Conservation (phyloP, 306 rosid species). For the Glycine latifolia region DNA sequence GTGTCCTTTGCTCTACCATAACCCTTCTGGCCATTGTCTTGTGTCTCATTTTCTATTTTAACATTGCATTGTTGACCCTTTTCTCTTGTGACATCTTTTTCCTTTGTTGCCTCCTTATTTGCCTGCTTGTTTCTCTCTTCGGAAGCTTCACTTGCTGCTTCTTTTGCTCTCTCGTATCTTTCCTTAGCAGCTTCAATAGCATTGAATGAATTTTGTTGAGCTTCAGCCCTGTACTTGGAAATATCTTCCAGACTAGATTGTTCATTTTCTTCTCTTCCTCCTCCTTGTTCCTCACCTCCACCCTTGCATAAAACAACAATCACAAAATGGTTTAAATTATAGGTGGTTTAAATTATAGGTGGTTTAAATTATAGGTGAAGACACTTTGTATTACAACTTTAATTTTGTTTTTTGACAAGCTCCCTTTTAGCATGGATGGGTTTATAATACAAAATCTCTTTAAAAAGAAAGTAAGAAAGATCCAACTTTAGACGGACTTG, state of each 20-base stretch:
- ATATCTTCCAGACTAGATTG: conserved; percentile 56
- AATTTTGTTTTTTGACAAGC: neutral
- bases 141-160: conserved; percentile 46
- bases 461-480: neutral
- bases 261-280: conserved; percentile 14
- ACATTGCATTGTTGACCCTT: conserved; percentile 35
- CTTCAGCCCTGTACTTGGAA: conserved; percentile 49
- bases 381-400: neutral
- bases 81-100: conserved; percentile 11
- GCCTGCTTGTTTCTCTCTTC: conserved; percentile 42
- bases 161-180: conserved; percentile 52
- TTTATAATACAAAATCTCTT: neutral
- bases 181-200: conserved; percentile 57
- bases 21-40: conserved; percentile 42
- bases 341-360: no score
- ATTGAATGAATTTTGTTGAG: conserved; percentile 59
- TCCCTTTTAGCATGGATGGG: neutral
- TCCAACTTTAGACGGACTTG: neutral
- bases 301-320: neutral
- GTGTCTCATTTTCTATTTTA: conserved; percentile 16
- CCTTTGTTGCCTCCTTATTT: conserved; percentile 24
- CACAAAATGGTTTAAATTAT: neutral
- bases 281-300: conserved; percentile 9
- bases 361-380: neutral
- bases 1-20: conserved; percentile 50